Conservation (phyloP, 768 basidiomycete species). For the Asterophora parasitica region DNA sequence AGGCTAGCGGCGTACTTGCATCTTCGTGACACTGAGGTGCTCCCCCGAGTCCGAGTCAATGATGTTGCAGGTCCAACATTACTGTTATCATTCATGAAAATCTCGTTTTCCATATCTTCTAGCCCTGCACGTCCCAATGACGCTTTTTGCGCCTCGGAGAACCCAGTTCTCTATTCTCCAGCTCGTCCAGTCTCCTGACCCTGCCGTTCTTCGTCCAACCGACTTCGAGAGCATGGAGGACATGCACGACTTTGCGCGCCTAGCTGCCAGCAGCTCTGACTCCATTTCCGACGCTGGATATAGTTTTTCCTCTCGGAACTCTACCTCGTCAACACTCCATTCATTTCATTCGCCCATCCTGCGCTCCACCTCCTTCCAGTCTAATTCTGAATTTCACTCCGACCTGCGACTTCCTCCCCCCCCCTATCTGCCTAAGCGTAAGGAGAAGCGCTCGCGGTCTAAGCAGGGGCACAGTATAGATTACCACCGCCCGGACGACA, state of each 20-base stretch:
- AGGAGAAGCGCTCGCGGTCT: not conserved
- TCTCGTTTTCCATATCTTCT: not conserved
- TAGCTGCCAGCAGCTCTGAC: slow-evolving; percentile 5
- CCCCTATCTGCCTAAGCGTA: not conserved
- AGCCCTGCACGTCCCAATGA: not conserved
- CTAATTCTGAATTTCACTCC: not conserved
- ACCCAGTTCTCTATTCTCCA: slow-evolving; percentile 5
- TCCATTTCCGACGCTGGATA: slow-evolving; percentile 5
- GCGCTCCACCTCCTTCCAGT: not conserved
- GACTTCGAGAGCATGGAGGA: slow-evolving; percentile 15
- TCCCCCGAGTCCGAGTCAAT: not conserved
- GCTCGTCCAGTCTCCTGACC: not conserved
- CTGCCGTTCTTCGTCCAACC: not conserved
- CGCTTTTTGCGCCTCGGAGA: not conserved
- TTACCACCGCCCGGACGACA: not conserved
- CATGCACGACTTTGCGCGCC: not conserved
- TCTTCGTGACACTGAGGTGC: not conserved
- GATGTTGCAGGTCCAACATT: slow-evolving; percentile 9
- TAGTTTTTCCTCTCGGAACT: not conserved
- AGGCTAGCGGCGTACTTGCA: not conserved
- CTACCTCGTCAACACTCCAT: slow-evolving; percentile 1
- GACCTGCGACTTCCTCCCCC: not conserved
- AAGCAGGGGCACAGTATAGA: not conserved
- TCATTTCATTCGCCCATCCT: slow-evolving; percentile 6
- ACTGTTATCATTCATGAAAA: slow-evolving; percentile 5